These are phyloP conservation scores for Trypanosoma platydactyli DNA, from an alignment of 208 protist species.

Conservation along the genomic window DNA sequence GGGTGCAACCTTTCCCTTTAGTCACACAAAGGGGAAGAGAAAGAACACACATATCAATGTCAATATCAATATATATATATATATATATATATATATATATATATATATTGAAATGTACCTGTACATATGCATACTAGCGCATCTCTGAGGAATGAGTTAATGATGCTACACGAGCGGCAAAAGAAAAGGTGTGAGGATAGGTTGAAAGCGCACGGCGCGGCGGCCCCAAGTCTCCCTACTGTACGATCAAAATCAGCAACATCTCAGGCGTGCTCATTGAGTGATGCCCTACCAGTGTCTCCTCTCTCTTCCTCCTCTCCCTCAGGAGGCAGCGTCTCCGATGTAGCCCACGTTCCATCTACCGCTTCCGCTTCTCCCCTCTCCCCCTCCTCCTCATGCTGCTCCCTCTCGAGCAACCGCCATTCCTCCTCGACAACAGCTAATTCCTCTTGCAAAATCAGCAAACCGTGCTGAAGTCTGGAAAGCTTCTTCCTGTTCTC, in stretches of 20 bases:
- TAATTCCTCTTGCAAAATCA: slow-evolving; percentile 7
- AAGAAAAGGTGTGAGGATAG: no score
- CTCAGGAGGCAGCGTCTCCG: neutral
- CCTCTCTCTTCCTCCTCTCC: slow-evolving; percentile 9
- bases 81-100: no score
- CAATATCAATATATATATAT: no score
- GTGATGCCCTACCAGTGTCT: no score
- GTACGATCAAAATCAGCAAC: neutral
- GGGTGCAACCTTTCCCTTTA: neutral
- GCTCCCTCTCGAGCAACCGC: neutral
- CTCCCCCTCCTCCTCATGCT: slow-evolving; percentile 16
- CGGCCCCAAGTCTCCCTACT: neutral
- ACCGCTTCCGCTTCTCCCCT: slow-evolving; percentile 17
- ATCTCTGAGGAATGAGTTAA: no score
- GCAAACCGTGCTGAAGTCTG: slow-evolving; percentile 2
- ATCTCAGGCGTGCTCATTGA: no score
- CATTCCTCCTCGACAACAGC: slow-evolving; percentile 23
- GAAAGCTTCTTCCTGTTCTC: slow-evolving; percentile 12
- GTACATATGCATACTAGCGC: no score
- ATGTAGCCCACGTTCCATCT: slow-evolving; percentile 7
- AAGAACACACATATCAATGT: slow-evolving; percentile 1
- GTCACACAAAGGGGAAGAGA: slow-evolving; percentile 1
- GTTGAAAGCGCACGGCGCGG: neutral
- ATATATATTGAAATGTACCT: no score
- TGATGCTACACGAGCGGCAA: no score